Evolutionary conservation across 352 stramenopile genomes (phyloP).

Genomic region (Pythium volutum): DNA sequence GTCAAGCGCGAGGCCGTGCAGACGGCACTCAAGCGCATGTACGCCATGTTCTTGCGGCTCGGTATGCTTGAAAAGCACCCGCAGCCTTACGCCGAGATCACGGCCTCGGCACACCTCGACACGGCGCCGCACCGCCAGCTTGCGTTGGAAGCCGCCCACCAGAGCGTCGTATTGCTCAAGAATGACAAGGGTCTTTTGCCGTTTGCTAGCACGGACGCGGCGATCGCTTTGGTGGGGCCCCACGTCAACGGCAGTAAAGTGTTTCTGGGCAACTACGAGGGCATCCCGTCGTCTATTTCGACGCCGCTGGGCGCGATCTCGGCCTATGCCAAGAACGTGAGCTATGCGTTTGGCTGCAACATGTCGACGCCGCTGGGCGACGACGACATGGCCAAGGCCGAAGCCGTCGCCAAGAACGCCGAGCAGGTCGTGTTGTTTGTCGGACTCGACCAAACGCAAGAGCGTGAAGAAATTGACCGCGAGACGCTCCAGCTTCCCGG

Average conservation of each 20-base stretch:
- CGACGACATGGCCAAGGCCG: conserved; percentile 48
- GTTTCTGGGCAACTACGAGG: conserved; percentile 78
- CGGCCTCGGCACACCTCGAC: conserved; percentile 43
- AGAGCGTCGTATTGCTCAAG: conserved; percentile 90
- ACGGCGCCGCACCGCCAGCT: conserved; percentile 48
- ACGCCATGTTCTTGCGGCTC: conserved; percentile 85
- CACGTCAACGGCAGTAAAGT: conserved; percentile 59
- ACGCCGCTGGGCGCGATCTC: conserved; percentile 54
- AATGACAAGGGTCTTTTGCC: conserved; percentile 73
- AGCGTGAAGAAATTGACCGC: conserved; percentile 70
- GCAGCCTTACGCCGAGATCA: conserved; percentile 61
- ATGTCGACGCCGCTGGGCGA: conserved; percentile 37
- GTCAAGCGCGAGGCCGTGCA: conserved; percentile 60
- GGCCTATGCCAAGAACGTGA: conserved; percentile 30
- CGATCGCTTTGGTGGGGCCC: conserved; percentile 73
- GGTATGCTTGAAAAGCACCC: conserved; percentile 85
- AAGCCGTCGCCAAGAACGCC: conserved; percentile 31
- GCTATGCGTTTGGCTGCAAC: conserved; percentile 46
- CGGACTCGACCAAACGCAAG: conserved; percentile 59
- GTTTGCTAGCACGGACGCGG: conserved; percentile 29
- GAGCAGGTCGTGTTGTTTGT: conserved; percentile 61
- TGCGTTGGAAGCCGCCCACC: conserved; percentile 55
- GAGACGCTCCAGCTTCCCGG: conserved; percentile 54
- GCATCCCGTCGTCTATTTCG: conserved; percentile 52
- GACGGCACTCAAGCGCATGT: conserved; percentile 67